These are phyloP conservation scores for Talaromyces sp. DNA, from an alignment of 2,329 filamentous ascomycete genomes.

Conservation along the genomic window DNA sequence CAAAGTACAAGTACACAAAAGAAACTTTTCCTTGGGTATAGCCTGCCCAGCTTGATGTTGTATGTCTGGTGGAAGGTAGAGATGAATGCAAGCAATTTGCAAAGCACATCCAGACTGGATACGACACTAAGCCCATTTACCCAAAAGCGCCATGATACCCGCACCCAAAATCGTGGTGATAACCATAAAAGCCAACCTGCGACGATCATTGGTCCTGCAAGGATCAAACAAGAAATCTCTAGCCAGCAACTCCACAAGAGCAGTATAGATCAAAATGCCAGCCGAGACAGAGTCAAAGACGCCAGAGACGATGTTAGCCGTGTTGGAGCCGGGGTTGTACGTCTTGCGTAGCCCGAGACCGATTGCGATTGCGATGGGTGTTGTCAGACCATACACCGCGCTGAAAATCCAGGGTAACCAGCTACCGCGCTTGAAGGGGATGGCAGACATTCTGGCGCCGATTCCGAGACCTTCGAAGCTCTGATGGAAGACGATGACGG, in stretches of 20 bases:
- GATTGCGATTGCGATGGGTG: slow-evolving; percentile 49
- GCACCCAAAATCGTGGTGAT: slow-evolving; percentile 40
- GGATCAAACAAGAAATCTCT: slow-evolving; percentile 51
- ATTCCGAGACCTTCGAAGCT: slow-evolving; percentile 63
- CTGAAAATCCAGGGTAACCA: slow-evolving; percentile 53
- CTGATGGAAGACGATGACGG: slow-evolving; percentile 62
- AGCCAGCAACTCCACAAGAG: slow-evolving; percentile 49
- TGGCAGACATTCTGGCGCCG: slow-evolving; percentile 57
- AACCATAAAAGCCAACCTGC: slow-evolving; percentile 43
- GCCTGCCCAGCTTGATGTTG: background rate
- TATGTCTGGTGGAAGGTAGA: background rate
- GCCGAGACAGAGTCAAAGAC: slow-evolving; percentile 48
- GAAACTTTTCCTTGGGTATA: background rate
- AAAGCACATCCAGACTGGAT: background rate
- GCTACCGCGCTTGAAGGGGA: slow-evolving; percentile 47
- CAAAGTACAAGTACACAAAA: background rate
- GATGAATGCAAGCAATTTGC: background rate
- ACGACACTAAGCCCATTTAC: slow-evolving; percentile 46
- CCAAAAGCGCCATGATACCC: slow-evolving; percentile 49
- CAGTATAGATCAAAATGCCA: slow-evolving; percentile 51
- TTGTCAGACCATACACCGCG: slow-evolving; percentile 50
- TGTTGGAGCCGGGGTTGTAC: slow-evolving; percentile 42
- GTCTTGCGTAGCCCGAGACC: slow-evolving; percentile 48
- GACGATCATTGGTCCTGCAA: slow-evolving; percentile 40
- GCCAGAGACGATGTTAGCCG: slow-evolving; percentile 45